phyloP scores from a whole-genome alignment of 2,329 filamentous ascomycete genomes.

The Beauveria sp. region DNA sequence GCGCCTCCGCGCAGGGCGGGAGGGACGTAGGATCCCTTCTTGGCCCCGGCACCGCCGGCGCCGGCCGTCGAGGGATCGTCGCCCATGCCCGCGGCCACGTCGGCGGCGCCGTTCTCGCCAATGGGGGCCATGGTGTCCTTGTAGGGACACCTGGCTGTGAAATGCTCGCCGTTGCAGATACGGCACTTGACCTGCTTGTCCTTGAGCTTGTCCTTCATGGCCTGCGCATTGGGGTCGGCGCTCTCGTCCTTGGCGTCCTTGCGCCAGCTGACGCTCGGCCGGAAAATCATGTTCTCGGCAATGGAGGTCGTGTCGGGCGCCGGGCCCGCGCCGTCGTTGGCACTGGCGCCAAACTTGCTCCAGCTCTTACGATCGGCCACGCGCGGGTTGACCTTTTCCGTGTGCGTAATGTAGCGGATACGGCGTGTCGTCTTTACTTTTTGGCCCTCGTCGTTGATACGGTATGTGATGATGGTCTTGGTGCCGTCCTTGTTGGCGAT shows the following conservation, averaged over 20 bases:
- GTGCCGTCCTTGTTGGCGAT: slow-evolving; percentile 97
- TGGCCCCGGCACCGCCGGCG: slow-evolving; percentile 43
- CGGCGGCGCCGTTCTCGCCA: slow-evolving; percentile 48
- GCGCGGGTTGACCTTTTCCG: slow-evolving; percentile 90
- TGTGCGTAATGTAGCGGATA: slow-evolving; percentile 85
- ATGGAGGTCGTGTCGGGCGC: slow-evolving; percentile 85
- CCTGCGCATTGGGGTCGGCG: slow-evolving; percentile 64
- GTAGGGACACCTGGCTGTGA: slow-evolving; percentile 97
- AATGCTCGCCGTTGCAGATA: slow-evolving; percentile 98
- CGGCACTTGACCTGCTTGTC: slow-evolving; percentile 99
- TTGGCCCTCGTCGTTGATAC: slow-evolving; percentile 85
- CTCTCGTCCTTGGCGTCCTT: slow-evolving; percentile 76
- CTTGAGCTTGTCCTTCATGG: slow-evolving; percentile 77
- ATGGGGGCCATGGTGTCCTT: slow-evolving; percentile 98
- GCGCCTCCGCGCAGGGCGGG: slow-evolving; percentile 76
- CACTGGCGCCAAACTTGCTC: slow-evolving; percentile 86
- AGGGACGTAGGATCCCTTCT: slow-evolving; percentile 84
- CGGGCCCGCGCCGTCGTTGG: slow-evolving; percentile 75
- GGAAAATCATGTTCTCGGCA: slow-evolving; percentile 97
- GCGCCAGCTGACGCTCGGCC: slow-evolving; percentile 89
- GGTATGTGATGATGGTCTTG: slow-evolving; percentile 88
- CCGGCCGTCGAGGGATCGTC: slow-evolving; percentile 41
- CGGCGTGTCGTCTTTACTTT: slow-evolving; percentile 96
- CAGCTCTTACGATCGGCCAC: slow-evolving; percentile 92
- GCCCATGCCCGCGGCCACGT: slow-evolving; percentile 47